These are phyloP conservation scores for Laetiporus sulphureus DNA, from an alignment of 1,284 basidiomycete species.

Conservation along the genomic window DNA sequence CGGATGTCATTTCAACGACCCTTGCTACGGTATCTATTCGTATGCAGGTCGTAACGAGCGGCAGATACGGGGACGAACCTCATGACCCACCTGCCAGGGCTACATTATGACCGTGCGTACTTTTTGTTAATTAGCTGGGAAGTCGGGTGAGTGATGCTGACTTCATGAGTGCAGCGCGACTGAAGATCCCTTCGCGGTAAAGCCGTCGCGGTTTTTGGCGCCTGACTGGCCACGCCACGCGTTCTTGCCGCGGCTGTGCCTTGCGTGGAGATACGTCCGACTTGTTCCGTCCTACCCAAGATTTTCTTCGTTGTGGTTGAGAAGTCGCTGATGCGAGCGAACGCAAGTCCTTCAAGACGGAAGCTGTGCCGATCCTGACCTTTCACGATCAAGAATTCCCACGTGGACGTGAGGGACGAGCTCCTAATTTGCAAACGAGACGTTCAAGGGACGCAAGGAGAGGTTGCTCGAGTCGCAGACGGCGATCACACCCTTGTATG, in stretches of 20 bases:
- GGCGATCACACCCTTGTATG: conserved; percentile 13
- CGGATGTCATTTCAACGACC: no score
- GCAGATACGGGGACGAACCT: conserved; percentile 34
- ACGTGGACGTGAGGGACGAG: conserved; percentile 22
- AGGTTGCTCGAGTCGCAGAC: conserved; percentile 17
- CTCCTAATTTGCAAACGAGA: conserved; percentile 24
- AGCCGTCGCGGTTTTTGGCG: conserved; percentile 30
- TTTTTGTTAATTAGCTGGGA: not conserved
- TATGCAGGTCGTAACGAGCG: conserved; percentile 16
- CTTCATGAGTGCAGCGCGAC: no score
- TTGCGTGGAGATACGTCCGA: conserved; percentile 26
- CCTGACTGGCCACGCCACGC: conserved; percentile 25
- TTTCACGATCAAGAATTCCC: conserved; percentile 15
- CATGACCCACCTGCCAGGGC: conserved; percentile 32
- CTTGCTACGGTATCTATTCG: no score
- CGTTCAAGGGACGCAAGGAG: conserved; percentile 21
- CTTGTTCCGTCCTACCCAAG: no score
- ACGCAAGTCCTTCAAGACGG: conserved; percentile 21
- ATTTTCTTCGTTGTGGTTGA: no score
- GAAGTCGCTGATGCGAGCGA: conserved; percentile 29
- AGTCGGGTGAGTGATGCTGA: no score
- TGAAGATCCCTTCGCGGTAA: conserved; percentile 28
- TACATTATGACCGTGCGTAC: conserved; percentile 33
- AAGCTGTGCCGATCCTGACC: conserved; percentile 20
- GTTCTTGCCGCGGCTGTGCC: conserved; percentile 32